Base-by-base conservation (phyloP, 495 filamentous ascomycete genomes). In the Hapsidospora chrysogenum region DNA sequence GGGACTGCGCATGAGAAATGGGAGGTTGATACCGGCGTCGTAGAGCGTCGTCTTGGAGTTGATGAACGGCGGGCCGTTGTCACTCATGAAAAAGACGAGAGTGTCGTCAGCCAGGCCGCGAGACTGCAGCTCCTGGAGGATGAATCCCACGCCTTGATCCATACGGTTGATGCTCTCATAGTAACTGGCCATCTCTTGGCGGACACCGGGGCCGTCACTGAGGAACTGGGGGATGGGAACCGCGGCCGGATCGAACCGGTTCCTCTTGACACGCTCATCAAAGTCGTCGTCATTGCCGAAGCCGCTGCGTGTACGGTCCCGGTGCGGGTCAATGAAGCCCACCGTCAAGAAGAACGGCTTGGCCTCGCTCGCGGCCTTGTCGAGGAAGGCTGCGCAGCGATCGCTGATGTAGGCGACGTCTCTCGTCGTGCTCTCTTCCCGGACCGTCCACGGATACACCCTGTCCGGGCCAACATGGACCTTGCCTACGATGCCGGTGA, bases 31-130 rank as follows among this genome's bases (percentile, higher is more conserved):
- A 25, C 61, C 60, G 3, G 61, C 53, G 35, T 66, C 60, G 31
- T 61, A 66, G 2, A 66, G 45, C 0, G 58, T 63, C 5, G 60
- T 64, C 32, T 66, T 66, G 2, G 60, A 64, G 37, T 64, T 66
- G 29, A 64, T 38, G 41, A 66, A 66, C 1, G 61, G 60, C 1
- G 60, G 52, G 0, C 61, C 61, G 33, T 66, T 66, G 32, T 66
- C 61, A 37, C 58, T 63, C 7, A 56, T 36, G 39, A 66, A 60
- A 7, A 66, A 41, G 17, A 66, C 40, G 0, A 64, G 38, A 1
- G 61, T 66, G 31, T 54, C 49, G 14, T 62, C 42, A 3, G 38
- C 33, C 2, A 60, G 29, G 2, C 50, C 54, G 13, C 30, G 39
- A 2, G 42, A 29, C 17, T 54, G 39, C 18, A 66, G 40, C 20